These are phyloP conservation scores for Hyparrhenia diplandra DNA, from an alignment of 176 grass and related monocot species.

Conservation along the genomic window DNA sequence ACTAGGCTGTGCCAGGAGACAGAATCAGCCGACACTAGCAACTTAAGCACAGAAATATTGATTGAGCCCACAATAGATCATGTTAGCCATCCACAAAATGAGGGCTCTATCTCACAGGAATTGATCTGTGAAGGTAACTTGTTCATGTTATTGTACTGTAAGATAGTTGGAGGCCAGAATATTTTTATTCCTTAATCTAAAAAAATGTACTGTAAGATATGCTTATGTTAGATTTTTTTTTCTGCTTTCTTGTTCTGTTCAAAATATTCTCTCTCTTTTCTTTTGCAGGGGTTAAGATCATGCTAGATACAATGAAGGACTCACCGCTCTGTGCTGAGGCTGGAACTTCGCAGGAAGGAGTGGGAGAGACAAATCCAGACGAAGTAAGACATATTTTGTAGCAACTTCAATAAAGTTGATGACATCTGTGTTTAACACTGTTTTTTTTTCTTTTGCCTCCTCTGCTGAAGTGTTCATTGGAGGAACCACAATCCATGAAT, in stretches of 20 bases:
- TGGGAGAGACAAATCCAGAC: constrained; percentile 9
- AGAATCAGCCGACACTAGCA: not conserved
- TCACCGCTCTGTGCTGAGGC: not conserved
- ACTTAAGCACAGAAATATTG: not conserved
- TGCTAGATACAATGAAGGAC: constrained; percentile 1
- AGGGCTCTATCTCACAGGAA: constrained; percentile 18
- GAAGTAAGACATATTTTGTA: constrained; percentile 32
- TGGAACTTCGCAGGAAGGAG: constrained; percentile 3
- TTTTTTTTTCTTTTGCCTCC: not conserved
- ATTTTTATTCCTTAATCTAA: not conserved
- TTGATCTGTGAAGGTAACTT: constrained; percentile 40
- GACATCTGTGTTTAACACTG: constrained; percentile 10
- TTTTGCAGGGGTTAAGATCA: constrained; percentile 32
- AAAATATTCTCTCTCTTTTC: not conserved
- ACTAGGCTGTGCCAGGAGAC: not conserved
- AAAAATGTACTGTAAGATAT: not conserved
- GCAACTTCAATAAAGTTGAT: not conserved
- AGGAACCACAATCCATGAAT: constrained; percentile 20
- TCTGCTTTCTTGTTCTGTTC: constrained; percentile 2
- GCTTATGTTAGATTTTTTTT: not conserved
- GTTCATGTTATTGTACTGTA: constrained; percentile 1
- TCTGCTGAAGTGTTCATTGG: constrained; percentile 1
- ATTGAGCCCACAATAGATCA: constrained; percentile 19
- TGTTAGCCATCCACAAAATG: not conserved
- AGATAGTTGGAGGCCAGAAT: not conserved